Evolutionary conservation across 2,329 filamentous ascomycete genomes (phyloP).

Genomic region (Sporothrix phasma): DNA sequence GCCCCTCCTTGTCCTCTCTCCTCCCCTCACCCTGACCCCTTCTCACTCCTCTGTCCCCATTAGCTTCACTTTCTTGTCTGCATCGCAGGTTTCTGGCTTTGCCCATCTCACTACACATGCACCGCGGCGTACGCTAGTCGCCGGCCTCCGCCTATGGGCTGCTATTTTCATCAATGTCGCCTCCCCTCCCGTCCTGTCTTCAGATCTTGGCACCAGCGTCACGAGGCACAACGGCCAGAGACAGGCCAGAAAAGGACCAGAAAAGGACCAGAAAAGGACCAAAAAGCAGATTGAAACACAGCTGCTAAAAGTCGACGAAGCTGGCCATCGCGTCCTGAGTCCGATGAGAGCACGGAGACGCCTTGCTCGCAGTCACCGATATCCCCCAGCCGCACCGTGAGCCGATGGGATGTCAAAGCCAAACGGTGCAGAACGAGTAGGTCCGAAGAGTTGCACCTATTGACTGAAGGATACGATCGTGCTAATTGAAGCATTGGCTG

Average conservation of each 20-base stretch:
- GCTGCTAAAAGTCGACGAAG: not conserved
- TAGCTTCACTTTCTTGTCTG: not conserved
- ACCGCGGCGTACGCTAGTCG: not conserved
- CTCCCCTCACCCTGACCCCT: not conserved
- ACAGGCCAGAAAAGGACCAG: not conserved
- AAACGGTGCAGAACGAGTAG: not conserved
- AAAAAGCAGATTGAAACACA: no score
- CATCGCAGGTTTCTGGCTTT: not conserved
- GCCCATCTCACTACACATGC: not conserved
- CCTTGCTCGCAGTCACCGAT: not conserved
- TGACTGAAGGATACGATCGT: not conserved
- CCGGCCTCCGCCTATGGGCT: not conserved
- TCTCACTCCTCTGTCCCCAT: not conserved
- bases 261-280: not conserved
- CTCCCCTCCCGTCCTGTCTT: not conserved
- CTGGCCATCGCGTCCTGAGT: not conserved
- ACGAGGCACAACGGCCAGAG: not conserved
- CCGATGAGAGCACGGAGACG: not conserved
- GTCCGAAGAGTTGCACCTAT: not conserved
- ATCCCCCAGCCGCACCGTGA: not conserved
- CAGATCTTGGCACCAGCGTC: not conserved
- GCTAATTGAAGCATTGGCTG: not conserved
- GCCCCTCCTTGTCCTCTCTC: not conserved
- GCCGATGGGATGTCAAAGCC: not conserved
- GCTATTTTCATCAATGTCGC: slow-evolving; percentile 3